Evolutionary conservation across 306 rosid species (phyloP), one percentile per base, ranked within the genome.

Genomic region (Cicer judaicum): DNA sequence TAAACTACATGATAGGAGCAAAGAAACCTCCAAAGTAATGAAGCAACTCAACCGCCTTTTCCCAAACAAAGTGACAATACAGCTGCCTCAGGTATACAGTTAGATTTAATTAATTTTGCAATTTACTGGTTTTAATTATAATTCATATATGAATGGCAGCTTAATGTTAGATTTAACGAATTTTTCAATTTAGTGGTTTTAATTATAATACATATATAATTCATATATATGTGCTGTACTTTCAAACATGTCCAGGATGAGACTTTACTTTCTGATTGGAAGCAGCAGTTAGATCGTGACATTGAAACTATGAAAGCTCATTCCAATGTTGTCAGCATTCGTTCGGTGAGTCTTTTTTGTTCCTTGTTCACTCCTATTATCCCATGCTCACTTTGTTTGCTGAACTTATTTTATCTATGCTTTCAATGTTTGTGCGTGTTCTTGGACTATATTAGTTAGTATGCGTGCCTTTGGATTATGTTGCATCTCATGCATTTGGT

Each of bases 41-140:
- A 91, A 94, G 88, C 96, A 89, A 62, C 97, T 90, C 49, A 65
- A 77, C 66, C 88, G 94, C 29, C 89, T 91, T 76, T 94, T 94
- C 80, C 98, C 97, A 12, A 91, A 94, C 85, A 94, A 85, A 84
- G 96, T 94, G 68, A 80, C 85, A 9, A 82, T 94, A 80, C 93
- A 88, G 77, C 82, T 85, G 72, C 98, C 98, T 64, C 97, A 90
- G 98, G 98, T 93, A 88, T 59, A 39, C 7, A 8, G 48, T 57
- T 12, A 57, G 77, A 19, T 63, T 46, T 53, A 62, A 19, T 77
- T 76, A n/a, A n/a, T 50, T 16, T 14, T 19, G n/a, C 78, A 61
- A 40, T 42, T 62, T 19, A 19, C 52, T 76, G 44, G 76, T 66
- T 65, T 38, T 80, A 49, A 68, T 42, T 67, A 47, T 55, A 50